Conservation (phyloP, 2,329 filamentous ascomycete species). For the Claviceps arundinis region DNA sequence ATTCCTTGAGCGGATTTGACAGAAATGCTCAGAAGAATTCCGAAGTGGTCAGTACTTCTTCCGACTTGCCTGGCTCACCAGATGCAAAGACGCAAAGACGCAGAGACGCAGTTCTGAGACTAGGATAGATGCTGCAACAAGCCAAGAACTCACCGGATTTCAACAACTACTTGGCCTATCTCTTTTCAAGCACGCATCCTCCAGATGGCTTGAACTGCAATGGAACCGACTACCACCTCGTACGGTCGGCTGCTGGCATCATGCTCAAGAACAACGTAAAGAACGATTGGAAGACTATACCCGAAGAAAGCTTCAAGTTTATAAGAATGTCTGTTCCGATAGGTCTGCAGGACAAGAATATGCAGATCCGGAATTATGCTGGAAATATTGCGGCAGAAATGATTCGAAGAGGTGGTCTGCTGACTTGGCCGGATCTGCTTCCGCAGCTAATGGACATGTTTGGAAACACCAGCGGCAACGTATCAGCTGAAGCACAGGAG, state of each 20-base stretch:
- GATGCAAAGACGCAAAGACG: neutral
- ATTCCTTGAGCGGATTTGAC: conserved; percentile 80
- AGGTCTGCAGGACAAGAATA: conserved; percentile 67
- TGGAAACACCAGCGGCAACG: conserved; percentile 55
- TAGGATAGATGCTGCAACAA: conserved; percentile 72
- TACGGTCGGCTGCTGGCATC: conserved; percentile 77
- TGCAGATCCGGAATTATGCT: conserved; percentile 75
- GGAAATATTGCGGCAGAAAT: conserved; percentile 93
- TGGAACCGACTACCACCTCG: conserved; percentile 52
- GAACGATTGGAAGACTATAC: conserved; percentile 59
- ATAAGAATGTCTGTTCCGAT: conserved; percentile 68
- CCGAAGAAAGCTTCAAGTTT: conserved; percentile 58
- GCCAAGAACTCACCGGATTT: conserved; percentile 83
- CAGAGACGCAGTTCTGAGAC: conserved; percentile 3
- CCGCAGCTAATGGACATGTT: conserved; percentile 71
- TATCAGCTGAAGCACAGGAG: conserved; percentile 65
- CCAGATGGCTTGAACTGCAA: conserved; percentile 48
- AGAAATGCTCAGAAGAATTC: conserved; percentile 75
- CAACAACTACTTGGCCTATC: conserved; percentile 91
- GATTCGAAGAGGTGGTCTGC: conserved; percentile 67
- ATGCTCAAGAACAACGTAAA: conserved; percentile 94
- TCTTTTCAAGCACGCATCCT: conserved; percentile 60
- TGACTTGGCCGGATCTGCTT: conserved; percentile 84
- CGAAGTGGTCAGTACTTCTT: conserved; percentile 51
- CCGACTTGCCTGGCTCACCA: neutral